Evolutionary conservation across 2,329 filamentous ascomycete species (phyloP).

Genomic region (Penicillium rolfsii): DNA sequence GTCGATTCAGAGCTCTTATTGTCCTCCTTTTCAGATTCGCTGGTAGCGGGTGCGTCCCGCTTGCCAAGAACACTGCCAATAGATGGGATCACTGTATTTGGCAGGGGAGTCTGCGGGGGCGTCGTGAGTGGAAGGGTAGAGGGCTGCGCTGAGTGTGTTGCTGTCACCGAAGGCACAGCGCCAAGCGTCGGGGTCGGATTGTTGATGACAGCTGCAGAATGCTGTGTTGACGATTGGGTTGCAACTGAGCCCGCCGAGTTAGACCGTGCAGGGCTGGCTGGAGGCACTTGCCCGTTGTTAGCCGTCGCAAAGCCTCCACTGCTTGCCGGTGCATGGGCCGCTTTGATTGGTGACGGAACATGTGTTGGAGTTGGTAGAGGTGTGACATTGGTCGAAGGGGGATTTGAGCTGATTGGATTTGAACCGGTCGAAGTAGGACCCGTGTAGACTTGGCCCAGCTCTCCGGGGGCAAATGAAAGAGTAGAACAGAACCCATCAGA

Average conservation of each 20-base stretch:
- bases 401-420: constrained; percentile 43
- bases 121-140: constrained; percentile 75
- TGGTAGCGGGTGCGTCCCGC: constrained; percentile 47
- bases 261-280: constrained; percentile 79
- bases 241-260: constrained; percentile 81
- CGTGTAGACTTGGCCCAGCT: constrained; percentile 80
- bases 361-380: constrained; percentile 72
- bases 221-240: constrained; percentile 57
- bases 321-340: constrained; percentile 58
- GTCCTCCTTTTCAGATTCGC: constrained; percentile 52
- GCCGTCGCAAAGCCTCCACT: constrained; percentile 61
- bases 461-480: constrained; percentile 78
- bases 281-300: constrained; percentile 56
- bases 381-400: constrained; percentile 65
- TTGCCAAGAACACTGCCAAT: constrained; percentile 59
- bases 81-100: constrained; percentile 58
- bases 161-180: constrained; percentile 74
- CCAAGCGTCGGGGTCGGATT: constrained; percentile 80
- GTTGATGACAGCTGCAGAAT: constrained; percentile 60
- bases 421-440: constrained; percentile 42
- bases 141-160: constrained; percentile 63
- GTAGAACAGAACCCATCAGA: constrained; percentile 97
- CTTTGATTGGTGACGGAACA: constrained; percentile 58
- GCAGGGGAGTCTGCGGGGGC: constrained; percentile 81
- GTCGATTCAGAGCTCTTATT: constrained; percentile 46